Evolutionary conservation across 2,329 filamentous ascomycete species (phyloP), one percentile per base, ranked within the genome.

Genomic region (Colletotrichum euphorbiae): DNA sequence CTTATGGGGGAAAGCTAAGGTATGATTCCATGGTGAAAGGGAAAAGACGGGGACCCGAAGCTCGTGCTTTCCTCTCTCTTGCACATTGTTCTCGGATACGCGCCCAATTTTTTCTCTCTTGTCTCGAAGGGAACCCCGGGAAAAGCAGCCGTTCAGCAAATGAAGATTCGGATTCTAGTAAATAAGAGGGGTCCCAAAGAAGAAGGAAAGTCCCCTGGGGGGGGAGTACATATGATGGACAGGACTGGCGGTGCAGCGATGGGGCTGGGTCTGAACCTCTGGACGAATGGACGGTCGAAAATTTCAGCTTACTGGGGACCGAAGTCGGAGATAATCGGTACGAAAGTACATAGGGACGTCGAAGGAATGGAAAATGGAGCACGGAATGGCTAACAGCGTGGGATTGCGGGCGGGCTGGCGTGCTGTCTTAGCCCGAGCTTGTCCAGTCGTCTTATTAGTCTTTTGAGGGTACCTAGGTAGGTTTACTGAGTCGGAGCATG

Each of bases 271-370:
- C 13, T 24, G 28, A 28, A 28, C 28, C 28, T 28, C 7, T 58
- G 42, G 48, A 54, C 66, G 66, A 69, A 69, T 69, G 28, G 48
- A 13, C 24, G 40, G 40, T 50, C 42, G 61, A 52, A 66, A 69
- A 66, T 69, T 66, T 65, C 61, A 60, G 61, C 61, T 69, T 50
- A 69, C 66, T 66, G 55, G 66, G 54, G 61, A 55, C 66, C 66
- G 66, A 69, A 69, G 61, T 69, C 66, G 66, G 66, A 69, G 66
- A 68, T 58, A 69, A 15, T 69, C 66, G 61, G 66, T 66, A 69
- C 61, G 54, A 66, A 38, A 38, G 36, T 15, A 38, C 36, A 2
- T 1, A 38, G 36, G 54, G 61, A 54, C 60, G 40, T 54, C 66
- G 66, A 69, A 63, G 59, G 51, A 52, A 50, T 12, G 36, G 36